Evolutionary conservation across 1,284 basidiomycete species (phyloP), one percentile per base, ranked within the genome.

Genomic region (Ustilago tritici): DNA sequence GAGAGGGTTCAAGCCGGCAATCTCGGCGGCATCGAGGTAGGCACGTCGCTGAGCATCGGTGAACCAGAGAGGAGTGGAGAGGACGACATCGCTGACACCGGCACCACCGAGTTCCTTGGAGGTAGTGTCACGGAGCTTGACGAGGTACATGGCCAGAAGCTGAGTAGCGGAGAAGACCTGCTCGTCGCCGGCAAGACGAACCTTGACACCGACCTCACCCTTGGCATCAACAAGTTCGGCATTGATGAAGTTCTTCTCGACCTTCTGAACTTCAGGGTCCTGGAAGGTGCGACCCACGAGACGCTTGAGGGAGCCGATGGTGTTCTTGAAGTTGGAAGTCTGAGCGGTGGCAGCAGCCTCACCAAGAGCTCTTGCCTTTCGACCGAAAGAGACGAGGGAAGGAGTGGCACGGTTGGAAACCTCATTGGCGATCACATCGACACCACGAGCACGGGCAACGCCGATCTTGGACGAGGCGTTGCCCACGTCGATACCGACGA

Each of bases 261-360:
- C 61, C 41, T 82, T 74, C 66, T 85, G 83, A n/a, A 85, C 70
- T 32, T 80, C 79, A 53, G 73, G 70, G 62, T 85, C 84, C 43
- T 83, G 64, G 65, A 84, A 65, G 11, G 79, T 79, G 56, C 84
- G 76, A 50, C 84, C 84, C 56, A 85, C 68, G 47, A 85, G 76
- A 59, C 84, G 82, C 79, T 85, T 85, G 56, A 85, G 79, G n/a
- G 81, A 83, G 53, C 84, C 84, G 40, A 85, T 76, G 47, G 84
- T 85, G 79, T 85, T 85, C 61, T 85, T 85, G 64, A 85, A 85
- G 80, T 85, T 85, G 67, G 82, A 83, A 17, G 83, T 85, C 73
- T 85, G 83, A 52, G 81, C 81, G 36, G 83, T 85, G 52, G 83
- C 83, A 60, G 84, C 84, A 17, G 77, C 72, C 75, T 85, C 84